Evolutionary conservation across 1,139 yeast genomes (phyloP).

Genomic region (Lodderomyces jiufengensis): DNA sequence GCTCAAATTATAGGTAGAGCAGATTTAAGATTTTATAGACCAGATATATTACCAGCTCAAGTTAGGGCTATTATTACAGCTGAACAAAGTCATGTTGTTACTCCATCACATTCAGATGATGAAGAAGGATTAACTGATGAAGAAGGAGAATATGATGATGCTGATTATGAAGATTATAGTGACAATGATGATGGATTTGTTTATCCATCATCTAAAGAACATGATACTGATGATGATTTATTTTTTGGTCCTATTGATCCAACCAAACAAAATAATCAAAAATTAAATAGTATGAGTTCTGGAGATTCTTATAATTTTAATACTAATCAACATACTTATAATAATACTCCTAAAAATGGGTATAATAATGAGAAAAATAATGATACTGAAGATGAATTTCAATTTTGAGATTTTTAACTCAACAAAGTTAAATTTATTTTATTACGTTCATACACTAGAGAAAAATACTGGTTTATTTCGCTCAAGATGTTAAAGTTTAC

Average conservation of each 20-base stretch:
- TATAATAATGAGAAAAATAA: not conserved
- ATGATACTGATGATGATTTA: conserved; percentile 2
- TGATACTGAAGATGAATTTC: conserved; percentile 4
- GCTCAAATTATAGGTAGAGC: conserved; percentile 58
- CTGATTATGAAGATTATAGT: conserved; percentile 6
- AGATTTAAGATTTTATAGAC: conserved; percentile 74
- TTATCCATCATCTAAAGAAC: not conserved
- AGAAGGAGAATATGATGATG: conserved; percentile 6
- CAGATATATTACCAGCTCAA: conserved; percentile 48
- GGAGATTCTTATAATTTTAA: not conserved
- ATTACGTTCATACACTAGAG: too few relatives aligned
- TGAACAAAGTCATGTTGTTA: conserved; percentile 28
- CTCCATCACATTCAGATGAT: conserved; percentile 15
- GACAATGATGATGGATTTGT: conserved; percentile 2
- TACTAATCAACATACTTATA: conserved; percentile 1
- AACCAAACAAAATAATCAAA: not conserved
- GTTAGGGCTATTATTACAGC: conserved; percentile 43
- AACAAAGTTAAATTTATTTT: too few relatives aligned
- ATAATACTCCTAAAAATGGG: conserved; percentile 1
- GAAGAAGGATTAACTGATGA: conserved; percentile 6
- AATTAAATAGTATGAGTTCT: not conserved
- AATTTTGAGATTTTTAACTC: not conserved
- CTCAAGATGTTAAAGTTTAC: not conserved
- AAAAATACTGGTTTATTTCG: too few relatives aligned
- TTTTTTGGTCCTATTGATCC: conserved; percentile 1